phyloP scores from a whole-genome alignment of 1,284 basidiomycete species.

The Trametes hirsuta region DNA sequence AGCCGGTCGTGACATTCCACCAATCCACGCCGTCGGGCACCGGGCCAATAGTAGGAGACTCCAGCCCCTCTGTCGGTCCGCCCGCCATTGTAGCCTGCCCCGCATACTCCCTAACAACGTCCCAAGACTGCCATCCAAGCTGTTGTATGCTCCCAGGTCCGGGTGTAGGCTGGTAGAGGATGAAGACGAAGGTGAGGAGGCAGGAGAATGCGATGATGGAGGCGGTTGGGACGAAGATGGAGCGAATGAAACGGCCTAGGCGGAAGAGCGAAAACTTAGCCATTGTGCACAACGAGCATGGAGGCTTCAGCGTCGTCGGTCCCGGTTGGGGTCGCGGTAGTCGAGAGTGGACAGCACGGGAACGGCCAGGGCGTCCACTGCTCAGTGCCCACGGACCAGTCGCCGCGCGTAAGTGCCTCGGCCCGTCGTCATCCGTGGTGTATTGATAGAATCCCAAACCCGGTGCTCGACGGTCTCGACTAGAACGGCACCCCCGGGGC shows the following conservation, averaged over 20 bases:
- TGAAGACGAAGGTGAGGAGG: slow-evolving; percentile 73
- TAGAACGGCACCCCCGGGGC: no score
- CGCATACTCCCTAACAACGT: slow-evolving; percentile 47
- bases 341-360: not conserved
- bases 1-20: slow-evolving; percentile 64
- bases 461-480: not conserved
- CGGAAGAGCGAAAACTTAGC: slow-evolving; percentile 35
- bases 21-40: slow-evolving; percentile 54
- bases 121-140: slow-evolving; percentile 94
- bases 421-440: not conserved
- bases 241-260: slow-evolving; percentile 45
- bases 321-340: not conserved
- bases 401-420: not conserved
- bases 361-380: no score
- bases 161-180: slow-evolving; percentile 74
- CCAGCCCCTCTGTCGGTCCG: slow-evolving; percentile 1
- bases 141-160: slow-evolving; percentile 74
- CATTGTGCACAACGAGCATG: slow-evolving; percentile 20
- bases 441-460: not conserved
- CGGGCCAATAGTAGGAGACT: slow-evolving; percentile 14
- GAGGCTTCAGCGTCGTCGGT: not conserved
- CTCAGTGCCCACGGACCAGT: not conserved
- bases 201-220: slow-evolving; percentile 68
- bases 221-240: slow-evolving; percentile 58
- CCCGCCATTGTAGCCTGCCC: not conserved